These are phyloP conservation scores for Leptomonas seymouri DNA, from an alignment of 208 protist genomes.

Conservation along the genomic window DNA sequence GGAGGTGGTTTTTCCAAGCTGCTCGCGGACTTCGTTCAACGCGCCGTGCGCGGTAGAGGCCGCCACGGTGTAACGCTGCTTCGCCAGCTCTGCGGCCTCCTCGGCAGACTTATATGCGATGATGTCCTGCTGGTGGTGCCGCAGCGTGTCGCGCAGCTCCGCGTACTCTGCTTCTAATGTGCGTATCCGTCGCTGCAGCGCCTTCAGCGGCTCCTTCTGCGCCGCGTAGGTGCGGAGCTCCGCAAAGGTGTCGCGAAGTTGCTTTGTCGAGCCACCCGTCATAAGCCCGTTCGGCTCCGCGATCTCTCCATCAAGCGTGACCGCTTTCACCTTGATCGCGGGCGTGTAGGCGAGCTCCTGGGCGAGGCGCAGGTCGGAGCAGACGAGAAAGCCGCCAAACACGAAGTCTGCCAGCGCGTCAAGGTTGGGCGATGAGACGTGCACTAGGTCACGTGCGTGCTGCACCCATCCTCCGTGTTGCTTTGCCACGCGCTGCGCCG, in stretches of 20 bases:
- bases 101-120: slow-evolving; percentile 62
- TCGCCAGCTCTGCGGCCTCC: slow-evolving; percentile 48
- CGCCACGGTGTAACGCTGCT: slow-evolving; percentile 51
- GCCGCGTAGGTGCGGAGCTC: slow-evolving; percentile 56
- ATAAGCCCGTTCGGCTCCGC: slow-evolving; percentile 98
- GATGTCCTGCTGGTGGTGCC: slow-evolving; percentile 44
- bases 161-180: slow-evolving; percentile 51
- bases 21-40: slow-evolving; percentile 41
- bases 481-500: slow-evolving; percentile 46
- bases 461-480: slow-evolving; percentile 33
- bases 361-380: slow-evolving; percentile 77
- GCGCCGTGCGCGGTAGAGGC: slow-evolving; percentile 23
- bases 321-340: slow-evolving; percentile 81
- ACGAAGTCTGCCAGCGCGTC: slow-evolving; percentile 84
- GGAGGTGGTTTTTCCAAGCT: slow-evolving; percentile 36
- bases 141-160: slow-evolving; percentile 43
- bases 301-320: slow-evolving; percentile 99
- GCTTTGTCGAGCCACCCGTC: slow-evolving; percentile 93
- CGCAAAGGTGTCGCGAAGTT: slow-evolving; percentile 76
- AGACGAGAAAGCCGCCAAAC: slow-evolving; percentile 98
- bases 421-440: slow-evolving; percentile 38
- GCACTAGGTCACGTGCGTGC: slow-evolving; percentile 31
- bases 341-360: slow-evolving; percentile 88
- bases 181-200: slow-evolving; percentile 40
- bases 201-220: slow-evolving; percentile 55